Conservation (phyloP, 208 protist species). For the Leishmania martiniquensis region DNA sequence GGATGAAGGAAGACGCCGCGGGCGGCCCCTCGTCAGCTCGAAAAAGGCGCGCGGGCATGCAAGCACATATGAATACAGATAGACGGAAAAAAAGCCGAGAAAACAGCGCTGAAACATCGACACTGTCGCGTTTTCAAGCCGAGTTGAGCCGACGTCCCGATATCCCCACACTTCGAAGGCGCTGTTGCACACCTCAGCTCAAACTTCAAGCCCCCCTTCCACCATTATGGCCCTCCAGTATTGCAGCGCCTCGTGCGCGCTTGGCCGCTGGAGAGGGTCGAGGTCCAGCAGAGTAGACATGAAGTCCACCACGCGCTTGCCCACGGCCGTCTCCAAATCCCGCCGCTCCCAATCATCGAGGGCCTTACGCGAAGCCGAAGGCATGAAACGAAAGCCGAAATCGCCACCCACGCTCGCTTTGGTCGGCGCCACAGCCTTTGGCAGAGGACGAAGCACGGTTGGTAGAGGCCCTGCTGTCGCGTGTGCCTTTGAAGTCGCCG, state of each 20-base stretch:
- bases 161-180: background rate
- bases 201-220: conserved; percentile 20
- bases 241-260: conserved; percentile 56
- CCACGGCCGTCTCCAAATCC: conserved; percentile 49
- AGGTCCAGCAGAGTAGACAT: conserved; percentile 55
- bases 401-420: conserved; percentile 2
- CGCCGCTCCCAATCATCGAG: conserved; percentile 56
- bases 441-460: background rate
- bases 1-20: background rate
- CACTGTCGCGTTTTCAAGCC: background rate
- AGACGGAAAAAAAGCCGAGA: no score
- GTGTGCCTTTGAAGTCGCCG: conserved; percentile 4
- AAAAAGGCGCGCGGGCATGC: background rate
- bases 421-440: background rate
- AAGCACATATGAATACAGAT: background rate
- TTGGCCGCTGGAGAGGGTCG: conserved; percentile 68
- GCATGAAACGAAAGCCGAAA: background rate
- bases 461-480: background rate
- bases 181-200: background rate
- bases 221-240: conserved; percentile 56
- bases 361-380: conserved; percentile 23
- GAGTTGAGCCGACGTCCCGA: background rate
- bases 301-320: conserved; percentile 55
- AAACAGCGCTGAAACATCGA: background rate
- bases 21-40: background rate